Base-by-base conservation (phyloP, 306 rosid genomes). In the Quercus robur region DNA sequence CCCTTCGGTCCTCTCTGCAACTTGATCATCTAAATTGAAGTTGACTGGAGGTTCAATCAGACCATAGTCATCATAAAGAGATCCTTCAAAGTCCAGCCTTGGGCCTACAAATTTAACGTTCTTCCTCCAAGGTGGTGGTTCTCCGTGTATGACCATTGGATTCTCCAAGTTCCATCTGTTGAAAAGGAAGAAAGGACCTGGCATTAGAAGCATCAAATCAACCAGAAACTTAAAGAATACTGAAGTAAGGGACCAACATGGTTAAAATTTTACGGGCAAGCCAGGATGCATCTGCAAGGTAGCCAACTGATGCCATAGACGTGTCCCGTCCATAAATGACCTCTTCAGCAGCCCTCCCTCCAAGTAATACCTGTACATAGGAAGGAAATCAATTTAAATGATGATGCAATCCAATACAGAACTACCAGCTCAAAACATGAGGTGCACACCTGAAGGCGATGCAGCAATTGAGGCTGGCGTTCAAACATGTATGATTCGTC, bases 271-370 rank as follows among this genome's bases (percentile, higher is more conserved):
- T 91, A 77, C 98, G 99, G 78, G 99, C 98, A 81, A 96, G 97
- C 97, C 98, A 96, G 57, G 98, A 90, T 64, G 99, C 99, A 87
- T 93, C 93, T 15, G 99, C 94, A 78, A 93, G 97, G 87, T 93
- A 96, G 82, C 84, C 92, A 78, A 89, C 94, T 4, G 99, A 96
- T 80, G 97, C 93, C 81, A 70, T 87, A 26, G 99, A 93, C 14
- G 99, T 93, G 86, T 93, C 99, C 72, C 88, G 89, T 76, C 99
- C 99, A 86, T 93, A 96, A 38, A 93, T 89, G 81, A 96, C 91
- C 87, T 96, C 99, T 81, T 96, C 99, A 0, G 99, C 98, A 20
- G 99, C 99, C 83, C 99, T 89, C 61, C 93, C 99, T 79, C 98
- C 98, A 56, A 96, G 97, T 58, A 93, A 88, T 79, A 96, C 97